Evolutionary conservation across 1,284 basidiomycete genomes (phyloP), one percentile per base, ranked within the genome.

Genomic region (Malassezia nana): DNA sequence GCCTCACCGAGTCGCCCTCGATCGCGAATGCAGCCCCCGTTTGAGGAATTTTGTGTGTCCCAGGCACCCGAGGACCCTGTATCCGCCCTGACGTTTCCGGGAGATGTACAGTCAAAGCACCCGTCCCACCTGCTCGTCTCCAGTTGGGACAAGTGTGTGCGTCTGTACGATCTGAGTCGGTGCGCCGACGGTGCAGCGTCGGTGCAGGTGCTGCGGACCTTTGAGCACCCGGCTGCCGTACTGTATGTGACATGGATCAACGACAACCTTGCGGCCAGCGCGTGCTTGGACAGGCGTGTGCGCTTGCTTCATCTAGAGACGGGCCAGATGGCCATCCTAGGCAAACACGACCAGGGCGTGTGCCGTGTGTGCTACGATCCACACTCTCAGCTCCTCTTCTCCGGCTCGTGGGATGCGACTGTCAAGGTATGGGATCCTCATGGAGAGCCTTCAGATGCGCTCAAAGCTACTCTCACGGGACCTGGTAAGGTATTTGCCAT

Each of bases 241-340:
- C 57, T 74, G 0, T 70, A 74, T n/a, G 64, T 65, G 0, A 67
- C 66, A 35, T 74, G 65, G 52, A 58, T 74, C 42, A 57, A 42
- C 18, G 53, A 60, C 18, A 28, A 28, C 2, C 48, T 65, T 1
- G 71, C 67, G 3, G 71, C 71, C 2, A 64, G 62, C 15, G 71
- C 59, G 0, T 41, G 62, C 7, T 46, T 72, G 3, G 71, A 74
- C 46, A 56, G 71, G 1, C 51, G 71, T 8, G 62, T 74, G 0
- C 45, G 71, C 0, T 45, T 74, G 45, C 57, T 71, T 6, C 52
- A 74, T 42, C 51, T 71, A 6, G 35, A 42, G 6, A 64, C 60
- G 0, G 66, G 67, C 7, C 62, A 65, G 32, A 51, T 30, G 15
- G 41, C 55, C 39, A 65, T 74, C 24, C 10, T 72, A 25, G 71